Percentiles rank a stretch among this genome's conserved stretches.
phyloP scores from a whole-genome alignment of 202 grass and related monocot genomes.

The Schoenoplectus tabernaemontani region DNA sequence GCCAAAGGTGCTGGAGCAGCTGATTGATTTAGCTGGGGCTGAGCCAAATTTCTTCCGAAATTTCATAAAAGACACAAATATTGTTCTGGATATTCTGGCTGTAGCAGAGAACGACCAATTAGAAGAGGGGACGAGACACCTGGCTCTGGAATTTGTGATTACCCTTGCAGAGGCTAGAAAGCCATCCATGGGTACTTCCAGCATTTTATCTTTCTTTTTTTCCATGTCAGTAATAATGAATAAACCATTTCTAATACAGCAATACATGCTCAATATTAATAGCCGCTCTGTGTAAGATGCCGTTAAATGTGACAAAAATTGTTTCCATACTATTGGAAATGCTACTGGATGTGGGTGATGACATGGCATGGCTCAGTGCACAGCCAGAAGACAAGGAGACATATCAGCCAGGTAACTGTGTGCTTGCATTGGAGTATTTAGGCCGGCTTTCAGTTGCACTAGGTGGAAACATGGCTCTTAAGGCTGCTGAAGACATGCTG shows the following conservation, averaged over 20 bases:
- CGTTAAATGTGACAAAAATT: constrained; percentile 28
- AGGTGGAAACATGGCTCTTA: neutral
- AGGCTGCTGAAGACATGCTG: neutral
- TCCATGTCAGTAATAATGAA: neutral
- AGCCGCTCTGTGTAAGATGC: constrained; percentile 39
- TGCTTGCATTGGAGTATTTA: neutral
- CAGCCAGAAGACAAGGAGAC: constrained; percentile 48
- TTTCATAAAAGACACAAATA: constrained; percentile 28
- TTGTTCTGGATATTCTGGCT: constrained; percentile 48
- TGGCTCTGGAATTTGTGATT: constrained; percentile 71
- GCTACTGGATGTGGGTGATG: constrained; percentile 65
- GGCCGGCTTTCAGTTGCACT: neutral
- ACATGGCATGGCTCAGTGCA: constrained; percentile 44
- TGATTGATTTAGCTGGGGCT: constrained; percentile 59
- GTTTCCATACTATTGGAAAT: constrained; percentile 60
- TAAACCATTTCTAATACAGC: neutral
- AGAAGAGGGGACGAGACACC: constrained; percentile 64
- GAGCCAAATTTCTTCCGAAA: constrained; percentile 50
- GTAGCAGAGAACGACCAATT: constrained; percentile 40
- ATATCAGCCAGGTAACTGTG: constrained; percentile 20
- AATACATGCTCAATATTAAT: neutral
- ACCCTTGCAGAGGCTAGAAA: constrained; percentile 65
- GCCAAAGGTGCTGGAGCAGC: constrained; percentile 68
- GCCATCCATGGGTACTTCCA: constrained; percentile 36
- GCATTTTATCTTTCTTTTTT: neutral